A percentile compares a stretch with the other conserved stretches of the same genome.
phyloP scores from a whole-genome alignment of 805 yeast species.

The Zygotorulaspora sp. region DNA sequence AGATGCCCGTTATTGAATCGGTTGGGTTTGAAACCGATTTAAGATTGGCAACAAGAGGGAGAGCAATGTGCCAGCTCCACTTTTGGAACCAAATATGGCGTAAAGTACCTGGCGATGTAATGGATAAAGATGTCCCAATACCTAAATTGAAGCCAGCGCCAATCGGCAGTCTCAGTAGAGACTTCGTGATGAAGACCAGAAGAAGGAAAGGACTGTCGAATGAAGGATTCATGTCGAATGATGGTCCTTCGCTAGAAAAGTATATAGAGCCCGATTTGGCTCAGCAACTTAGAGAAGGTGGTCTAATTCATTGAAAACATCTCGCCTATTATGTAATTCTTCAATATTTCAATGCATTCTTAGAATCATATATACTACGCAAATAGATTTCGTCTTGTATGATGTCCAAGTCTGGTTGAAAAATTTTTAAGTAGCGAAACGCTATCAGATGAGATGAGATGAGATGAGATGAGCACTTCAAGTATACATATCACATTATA shows the following conservation, averaged over 20 bases:
- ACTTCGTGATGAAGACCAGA: constrained; percentile 84
- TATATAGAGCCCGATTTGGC: constrained; percentile 62
- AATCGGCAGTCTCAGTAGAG: constrained; percentile 67
- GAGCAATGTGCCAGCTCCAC: constrained; percentile 61
- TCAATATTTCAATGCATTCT: too few relatives aligned
- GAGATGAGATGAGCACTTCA: constrained; percentile 9
- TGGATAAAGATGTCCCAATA: constrained; percentile 59
- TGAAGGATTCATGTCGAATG: constrained; percentile 40
- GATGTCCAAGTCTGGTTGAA: too few relatives aligned
- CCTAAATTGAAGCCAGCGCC: constrained; percentile 77
- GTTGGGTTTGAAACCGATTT: constrained; percentile 86
- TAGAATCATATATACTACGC: too few relatives aligned
- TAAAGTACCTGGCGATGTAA: constrained; percentile 85
- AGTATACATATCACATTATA: background rate
- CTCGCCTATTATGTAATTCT: too few relatives aligned
- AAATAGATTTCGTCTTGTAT: too few relatives aligned
- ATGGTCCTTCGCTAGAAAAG: constrained; percentile 44
- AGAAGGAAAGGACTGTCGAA: constrained; percentile 79
- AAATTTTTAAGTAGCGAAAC: too few relatives aligned
- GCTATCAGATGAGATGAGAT: constrained; percentile 28
- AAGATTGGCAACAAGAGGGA: constrained; percentile 71
- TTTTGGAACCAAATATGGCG: constrained; percentile 62
- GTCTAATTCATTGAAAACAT: constrained; percentile 30
- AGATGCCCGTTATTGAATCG: constrained; percentile 84
- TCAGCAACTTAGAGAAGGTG: constrained; percentile 48